These are phyloP conservation scores for Drosera spatulata DNA, from an alignment of 179 eudicot genomes.

Conservation along the genomic window DNA sequence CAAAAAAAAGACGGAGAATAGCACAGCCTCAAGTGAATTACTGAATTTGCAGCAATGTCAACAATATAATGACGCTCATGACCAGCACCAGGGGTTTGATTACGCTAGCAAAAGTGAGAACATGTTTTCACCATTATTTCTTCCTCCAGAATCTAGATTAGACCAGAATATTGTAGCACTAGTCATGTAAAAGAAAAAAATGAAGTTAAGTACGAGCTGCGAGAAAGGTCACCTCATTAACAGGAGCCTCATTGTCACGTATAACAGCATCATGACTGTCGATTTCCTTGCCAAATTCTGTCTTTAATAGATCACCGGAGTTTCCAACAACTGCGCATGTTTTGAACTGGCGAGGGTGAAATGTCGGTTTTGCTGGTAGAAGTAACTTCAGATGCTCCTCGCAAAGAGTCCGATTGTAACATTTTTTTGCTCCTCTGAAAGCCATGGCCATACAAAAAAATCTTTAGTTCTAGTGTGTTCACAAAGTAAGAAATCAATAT, in stretches of 20 bases:
- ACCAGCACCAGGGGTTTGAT: too few relatives aligned
- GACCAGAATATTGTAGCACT: too few relatives aligned
- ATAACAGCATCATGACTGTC: slow-evolving; percentile 92
- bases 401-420: slow-evolving; percentile 77
- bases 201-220: too few relatives aligned
- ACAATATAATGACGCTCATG: too few relatives aligned
- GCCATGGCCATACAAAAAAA: neutral
- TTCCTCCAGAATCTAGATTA: too few relatives aligned
- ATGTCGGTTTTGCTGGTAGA: slow-evolving; percentile 89
- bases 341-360: slow-evolving; percentile 81
- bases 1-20: too few relatives aligned
- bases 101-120: too few relatives aligned
- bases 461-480: neutral
- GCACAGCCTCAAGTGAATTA: too few relatives aligned
- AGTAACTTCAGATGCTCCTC: slow-evolving; percentile 80
- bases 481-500: neutral
- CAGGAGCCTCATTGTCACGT: slow-evolving; percentile 97
- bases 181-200: too few relatives aligned
- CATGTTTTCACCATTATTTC: too few relatives aligned
- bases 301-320: slow-evolving; percentile 90
- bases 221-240: slow-evolving; percentile 48
- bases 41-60: too few relatives aligned
- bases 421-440: slow-evolving; percentile 71
- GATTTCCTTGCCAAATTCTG: slow-evolving; percentile 87
- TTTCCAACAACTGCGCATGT: slow-evolving; percentile 98